Evolutionary conservation across 164 flowering plant species (phyloP), one percentile per base, ranked within the genome.

Genomic region (Euptelea pleiosperma): DNA sequence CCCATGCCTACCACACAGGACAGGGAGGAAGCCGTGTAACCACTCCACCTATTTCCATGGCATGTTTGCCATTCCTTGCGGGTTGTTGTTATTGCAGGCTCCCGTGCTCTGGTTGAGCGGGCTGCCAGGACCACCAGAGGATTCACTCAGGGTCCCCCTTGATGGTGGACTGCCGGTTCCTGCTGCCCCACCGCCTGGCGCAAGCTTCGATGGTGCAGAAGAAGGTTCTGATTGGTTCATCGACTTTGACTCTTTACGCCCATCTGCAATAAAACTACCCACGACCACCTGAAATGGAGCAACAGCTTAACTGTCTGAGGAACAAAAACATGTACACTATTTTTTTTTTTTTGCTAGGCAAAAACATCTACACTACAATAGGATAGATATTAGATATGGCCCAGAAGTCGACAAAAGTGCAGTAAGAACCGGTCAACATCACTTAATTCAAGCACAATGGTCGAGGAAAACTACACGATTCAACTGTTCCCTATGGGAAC

Each of bases 121-220:
- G 58, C 98, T 91, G 3, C 84, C 88, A 10, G 85, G 76, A n/a
- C 91, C 90, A 40, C 90, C 96, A 16, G 98, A 91, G 1, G 96
- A 91, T 60, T 82, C 96, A 47, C 93, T 86, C 29, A 76, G 69
- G 19, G 89, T 81, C 52, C 95, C 97, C 4, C 76, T 79, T 2
- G 93, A 84, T 0, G 78, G 84, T 22, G 96, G 85, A 70, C 94
- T 86, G 64, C 80, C 71, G 6, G 81, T 53, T 2, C 83, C 85
- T 0, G 77, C 58, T 16, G 65, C 43, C 47, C 73, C 83, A 48
- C 77, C 72, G 31, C 57, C 57, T 9, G 73, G 51, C 22, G 54
- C 55, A 33, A 67, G 39, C 56, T 62, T 82, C 29, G 73, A 50
- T 18, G 72, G 70, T 8, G 70, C 77, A 48, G 77, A 67, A 19